Conservation (phyloP, 805 yeast genomes). For the Nakazawaea wickerhamii region DNA sequence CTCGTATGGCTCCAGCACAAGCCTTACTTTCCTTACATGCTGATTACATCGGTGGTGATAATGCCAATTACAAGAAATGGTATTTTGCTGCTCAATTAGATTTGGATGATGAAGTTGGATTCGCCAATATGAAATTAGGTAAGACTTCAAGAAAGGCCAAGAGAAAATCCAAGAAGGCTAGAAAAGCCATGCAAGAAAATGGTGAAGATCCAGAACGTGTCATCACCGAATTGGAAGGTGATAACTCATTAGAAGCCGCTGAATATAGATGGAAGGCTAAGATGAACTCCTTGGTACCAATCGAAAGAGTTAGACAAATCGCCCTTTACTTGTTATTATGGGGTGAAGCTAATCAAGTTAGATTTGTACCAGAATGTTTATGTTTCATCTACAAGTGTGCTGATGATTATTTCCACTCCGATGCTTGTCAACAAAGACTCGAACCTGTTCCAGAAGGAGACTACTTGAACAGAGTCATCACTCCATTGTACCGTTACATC, state of each 20-base stretch:
- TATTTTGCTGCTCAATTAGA: conserved; percentile 85
- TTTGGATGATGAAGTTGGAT: conserved; percentile 79
- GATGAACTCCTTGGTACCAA: conserved; percentile 67
- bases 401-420: conserved; percentile 80
- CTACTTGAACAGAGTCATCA: conserved; percentile 83
- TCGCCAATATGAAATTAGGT: conserved; percentile 74
- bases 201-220: conserved; percentile 57
- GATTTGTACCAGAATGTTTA: conserved; percentile 85
- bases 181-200: conserved; percentile 60
- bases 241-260: conserved; percentile 80
- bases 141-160: conserved; percentile 79
- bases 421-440: conserved; percentile 82
- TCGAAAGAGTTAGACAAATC: conserved; percentile 75
- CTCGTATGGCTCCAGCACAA: conserved; percentile 87
- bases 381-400: conserved; percentile 96
- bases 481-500: conserved; percentile 79
- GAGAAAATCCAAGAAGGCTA: conserved; percentile 74
- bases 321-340: conserved; percentile 71
- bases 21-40: conserved; percentile 79
- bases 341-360: conserved; percentile 93
- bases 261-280: conserved; percentile 78
- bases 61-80: conserved; percentile 84
- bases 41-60: conserved; percentile 84
- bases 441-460: conserved; percentile 89
- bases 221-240: conserved; percentile 68